Evolutionary conservation across 228 moss, liverwort and hornwort genomes (phyloP), one percentile per base, ranked within the genome.

Genomic region (Sphagnum magellanicum): DNA sequence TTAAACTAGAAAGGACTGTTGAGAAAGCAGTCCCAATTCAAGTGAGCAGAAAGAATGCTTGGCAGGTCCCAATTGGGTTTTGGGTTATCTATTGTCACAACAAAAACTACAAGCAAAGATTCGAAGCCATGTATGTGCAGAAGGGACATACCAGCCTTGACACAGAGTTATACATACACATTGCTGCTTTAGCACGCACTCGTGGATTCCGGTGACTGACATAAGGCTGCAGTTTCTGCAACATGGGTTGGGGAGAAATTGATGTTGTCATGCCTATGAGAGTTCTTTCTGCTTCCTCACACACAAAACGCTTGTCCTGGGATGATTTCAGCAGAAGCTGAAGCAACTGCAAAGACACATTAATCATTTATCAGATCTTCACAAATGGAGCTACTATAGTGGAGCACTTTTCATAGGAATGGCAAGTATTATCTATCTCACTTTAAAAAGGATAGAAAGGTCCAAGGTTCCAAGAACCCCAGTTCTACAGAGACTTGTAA

Each of bases 241-340:
- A 63, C 8, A 87, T 69, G 12, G 89, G 87, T 50, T 81, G 78
- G 13, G 94, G 92, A 72, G 89, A 81, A 61, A 90, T 79, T 78
- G 81, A 89, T 52, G 72, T 70, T 9, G 98, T 92, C 98, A 98
- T 88, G 6, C 82, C 84, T 64, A 83, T 73, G 12, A 98, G 87
- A 67, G 98, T 53, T 72, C 81, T 88, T 75, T 89, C 98, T 48
- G 98, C 98, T 78, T 98, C 98, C 74, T 98, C 98, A 74, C 98
- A 98, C 6, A 98, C 98, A 57, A 98, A 98, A 70, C 92, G 88
- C 70, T 98, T 98, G 83, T 98, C 98, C 79, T 94, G 94, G 15
- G 98, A 94, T 1, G 98, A 94, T 74, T 94, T 98, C 58, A 98
- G 58, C 67, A 98, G 81, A 67, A 98, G 87, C 74, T 98, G 98